A percentile compares a stretch with the other conserved stretches of the same genome.
Conservation (phyloP, 2,329 filamentous ascomycete species). For the Xylaria sp. region DNA sequence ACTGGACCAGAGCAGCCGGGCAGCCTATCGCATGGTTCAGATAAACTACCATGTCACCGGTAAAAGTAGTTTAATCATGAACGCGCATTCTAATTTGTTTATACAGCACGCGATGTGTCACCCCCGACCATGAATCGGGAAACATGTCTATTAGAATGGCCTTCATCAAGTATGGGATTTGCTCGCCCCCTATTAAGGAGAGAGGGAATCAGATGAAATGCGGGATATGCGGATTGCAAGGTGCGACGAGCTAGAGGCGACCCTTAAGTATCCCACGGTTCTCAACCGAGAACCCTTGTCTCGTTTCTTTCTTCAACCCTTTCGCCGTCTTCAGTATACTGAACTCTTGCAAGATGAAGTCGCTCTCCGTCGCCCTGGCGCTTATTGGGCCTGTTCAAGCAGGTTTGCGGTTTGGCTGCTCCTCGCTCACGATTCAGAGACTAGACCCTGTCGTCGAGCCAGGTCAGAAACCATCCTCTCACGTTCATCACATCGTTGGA, state of each 20-base stretch:
- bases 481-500: constrained; percentile 43
- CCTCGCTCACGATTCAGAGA: constrained; percentile 39
- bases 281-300: constrained; percentile 5
- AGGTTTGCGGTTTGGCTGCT: constrained; percentile 41
- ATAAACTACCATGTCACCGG: constrained; percentile 34
- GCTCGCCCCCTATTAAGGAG: not conserved
- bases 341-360: constrained; percentile 37
- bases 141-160: constrained; percentile 14
- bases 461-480: constrained; percentile 36
- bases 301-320: not conserved
- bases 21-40: constrained; percentile 20
- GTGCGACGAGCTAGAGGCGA: not conserved
- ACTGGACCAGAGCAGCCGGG: constrained; percentile 10
- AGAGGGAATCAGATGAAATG: too few relatives aligned
- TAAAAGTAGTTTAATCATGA: constrained; percentile 34
- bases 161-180: not conserved
- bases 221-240: not conserved
- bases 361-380: constrained; percentile 34
- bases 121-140: constrained; percentile 7
- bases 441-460: constrained; percentile 42
- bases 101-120: constrained; percentile 10
- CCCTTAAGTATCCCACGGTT: constrained; percentile 13
- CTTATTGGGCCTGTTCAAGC: constrained; percentile 39
- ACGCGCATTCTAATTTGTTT: constrained; percentile 28
- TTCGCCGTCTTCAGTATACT: not conserved